Evolutionary conservation across 176 grass and related monocot genomes (phyloP), one percentile per base, ranked within the genome.

Genomic region (Thalia dealbata): DNA sequence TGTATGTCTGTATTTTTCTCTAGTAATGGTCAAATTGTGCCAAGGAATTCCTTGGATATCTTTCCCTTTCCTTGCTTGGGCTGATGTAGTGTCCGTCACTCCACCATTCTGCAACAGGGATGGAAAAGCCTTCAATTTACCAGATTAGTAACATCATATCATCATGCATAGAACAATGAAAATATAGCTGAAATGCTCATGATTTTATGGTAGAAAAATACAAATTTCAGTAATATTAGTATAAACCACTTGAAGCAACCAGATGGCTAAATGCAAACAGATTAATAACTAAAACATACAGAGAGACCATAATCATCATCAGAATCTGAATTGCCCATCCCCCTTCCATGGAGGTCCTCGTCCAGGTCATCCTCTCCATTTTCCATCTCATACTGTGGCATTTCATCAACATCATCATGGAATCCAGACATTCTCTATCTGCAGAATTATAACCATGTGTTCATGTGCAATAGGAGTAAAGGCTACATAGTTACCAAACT

Each of bases 11-110:
- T 83, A 85, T 28, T 55, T 54, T 10, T 92, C 86, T 59, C 89
- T 84, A 29, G 92, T 73, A 46, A 64, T 83, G 62, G 38, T 73
- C 62, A 81, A 2, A 56, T 28, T 83, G 29, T 91, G 73, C 89
- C 89, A 96, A 19, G 78, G 73, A 58, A 96, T 96, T 61, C 92
- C 92, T 72, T 96, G 89, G 23, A 96, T 92, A 74, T 96, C 92
- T 64, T 71, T 87, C 56, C 92, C 89, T 70, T 70, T 88, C 70
- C 82, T 86, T 73, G 81, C 84, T 75, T 96, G 81, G 43, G 65
- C 67, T 1, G 82, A 77, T 19, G 84, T 70, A 3, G 75, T 92
- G 52, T 90, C 84, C 14, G 82, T 78, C 11, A 22, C 19, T 67
- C 84, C 83, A 56, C 74, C 73, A 73, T 79, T 72, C 82, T 89